phyloP scores from a whole-genome alignment of 768 basidiomycete species.

The Candolleomyces eurysporus region DNA sequence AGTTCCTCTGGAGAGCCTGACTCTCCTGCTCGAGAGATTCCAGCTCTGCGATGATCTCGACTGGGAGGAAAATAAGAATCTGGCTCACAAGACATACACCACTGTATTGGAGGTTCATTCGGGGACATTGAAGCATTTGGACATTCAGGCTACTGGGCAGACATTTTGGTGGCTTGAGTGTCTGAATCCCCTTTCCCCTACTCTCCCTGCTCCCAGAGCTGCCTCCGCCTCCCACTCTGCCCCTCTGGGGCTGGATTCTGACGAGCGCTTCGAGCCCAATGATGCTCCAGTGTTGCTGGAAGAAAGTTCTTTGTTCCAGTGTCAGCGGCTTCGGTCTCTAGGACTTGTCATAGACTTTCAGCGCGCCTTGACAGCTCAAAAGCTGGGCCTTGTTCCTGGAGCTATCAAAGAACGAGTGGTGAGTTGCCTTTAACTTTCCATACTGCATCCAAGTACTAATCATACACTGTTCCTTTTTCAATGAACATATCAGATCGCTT shows the following conservation, averaged over 20 bases:
- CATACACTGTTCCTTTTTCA: no score
- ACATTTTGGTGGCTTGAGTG: neutral
- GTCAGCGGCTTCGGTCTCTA: neutral
- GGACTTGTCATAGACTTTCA: neutral
- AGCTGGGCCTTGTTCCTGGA: neutral
- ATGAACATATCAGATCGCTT: no score
- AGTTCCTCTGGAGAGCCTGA: neutral
- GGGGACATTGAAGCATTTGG: neutral
- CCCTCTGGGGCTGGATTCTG: neutral
- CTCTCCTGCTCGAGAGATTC: neutral
- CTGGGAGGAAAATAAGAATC: neutral
- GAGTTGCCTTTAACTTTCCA: neutral
- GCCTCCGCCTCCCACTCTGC: no score
- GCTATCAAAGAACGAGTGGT: neutral
- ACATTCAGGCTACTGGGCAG: neutral
- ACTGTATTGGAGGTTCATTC: neutral
- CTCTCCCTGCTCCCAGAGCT: neutral
- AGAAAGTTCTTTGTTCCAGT: neutral
- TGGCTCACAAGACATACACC: neutral
- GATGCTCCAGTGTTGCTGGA: neutral
- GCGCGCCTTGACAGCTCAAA: neutral
- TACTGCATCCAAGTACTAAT: no score
- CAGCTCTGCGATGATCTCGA: neutral
- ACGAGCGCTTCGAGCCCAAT: neutral
- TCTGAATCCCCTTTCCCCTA: no score